Evolutionary conservation across 1,284 basidiomycete genomes (phyloP), one percentile per base, ranked within the genome.

Genomic region (Cutaneotrichosporon cavernicola): DNA sequence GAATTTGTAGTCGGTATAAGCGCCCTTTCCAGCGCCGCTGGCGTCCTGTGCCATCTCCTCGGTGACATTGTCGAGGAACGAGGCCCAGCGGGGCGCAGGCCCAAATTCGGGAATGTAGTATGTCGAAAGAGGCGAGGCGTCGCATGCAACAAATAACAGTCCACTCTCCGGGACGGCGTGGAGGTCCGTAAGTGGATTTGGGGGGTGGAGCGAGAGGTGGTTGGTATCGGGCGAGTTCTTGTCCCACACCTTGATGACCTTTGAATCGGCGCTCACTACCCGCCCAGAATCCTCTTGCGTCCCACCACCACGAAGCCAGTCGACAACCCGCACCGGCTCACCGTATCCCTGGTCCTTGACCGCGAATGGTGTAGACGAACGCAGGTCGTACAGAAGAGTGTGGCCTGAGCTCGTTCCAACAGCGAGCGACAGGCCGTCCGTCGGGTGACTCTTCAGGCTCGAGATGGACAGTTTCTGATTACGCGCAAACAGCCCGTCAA

Each of bases 291-390:
- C 77, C 69, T 95, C 91, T 49, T 92, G 90, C 1, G 90, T 89
- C 82, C 94, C 90, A 13, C 90, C 89, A 43, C 91, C 92, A 71
- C 94, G 90, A 31, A 97, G 87, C 97, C 97, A 99, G 38, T 85
- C 81, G 2, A 99, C 86, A 61, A 85, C 89, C 76, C 90, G 91
- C 56, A 99, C 86, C 0, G 95, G 90, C 50, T 99, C 81, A 2
- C 96, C 94, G 73, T 99, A 99, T 1, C 97, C 97, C 80, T 99
- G 96, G 77, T 99, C 97, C 77, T 99, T 99, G 65, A 88, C 81
- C 4, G 91, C 91, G 71, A 91, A 94, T 10, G 92, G 89, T 30
- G 85, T 85, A 6, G 89, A 85, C 32, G 91, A 89, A 57, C 97
- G 90, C 67, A 99, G 86, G 74, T 99, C 97, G 79, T 98, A 99